Percentiles rank a stretch among this genome's conserved stretches.
These are phyloP conservation scores for Aureobasidium namibiae DNA, from an alignment of 2,329 filamentous ascomycete genomes.

Conservation along the genomic window DNA sequence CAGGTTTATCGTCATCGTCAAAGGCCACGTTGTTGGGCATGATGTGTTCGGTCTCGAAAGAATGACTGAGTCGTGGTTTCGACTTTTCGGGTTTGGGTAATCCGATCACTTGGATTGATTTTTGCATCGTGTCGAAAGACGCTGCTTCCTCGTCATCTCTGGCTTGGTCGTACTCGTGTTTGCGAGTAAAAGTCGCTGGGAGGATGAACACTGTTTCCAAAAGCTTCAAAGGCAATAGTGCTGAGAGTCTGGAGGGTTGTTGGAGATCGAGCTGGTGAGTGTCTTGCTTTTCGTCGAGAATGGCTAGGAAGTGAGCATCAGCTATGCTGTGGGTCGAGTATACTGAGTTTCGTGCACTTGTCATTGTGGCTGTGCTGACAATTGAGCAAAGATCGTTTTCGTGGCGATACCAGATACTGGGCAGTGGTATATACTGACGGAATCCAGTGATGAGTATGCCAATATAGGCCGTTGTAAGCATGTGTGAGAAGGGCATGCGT, in stretches of 20 bases:
- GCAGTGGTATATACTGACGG: not conserved
- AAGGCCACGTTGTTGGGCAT: not conserved
- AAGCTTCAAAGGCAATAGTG: not conserved
- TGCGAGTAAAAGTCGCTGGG: not conserved
- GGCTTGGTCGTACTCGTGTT: not conserved
- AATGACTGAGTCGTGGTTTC: not conserved
- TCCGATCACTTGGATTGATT: not conserved
- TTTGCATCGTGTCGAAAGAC: not conserved
- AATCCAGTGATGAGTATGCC: too few relatives aligned
- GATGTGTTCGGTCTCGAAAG: not conserved
- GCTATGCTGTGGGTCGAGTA: not conserved
- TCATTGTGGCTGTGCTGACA: not conserved
- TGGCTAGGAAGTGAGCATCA: not conserved
- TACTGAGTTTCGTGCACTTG: not conserved
- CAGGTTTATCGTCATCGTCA: not conserved
- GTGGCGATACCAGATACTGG: not conserved
- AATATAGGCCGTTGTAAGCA: slow-evolving; percentile 4
- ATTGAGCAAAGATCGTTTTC: not conserved
- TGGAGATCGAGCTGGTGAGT: not conserved
- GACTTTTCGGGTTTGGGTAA: not conserved
- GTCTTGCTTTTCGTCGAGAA: not conserved
- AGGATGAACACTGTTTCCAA: not conserved
- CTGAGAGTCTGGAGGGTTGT: not conserved
- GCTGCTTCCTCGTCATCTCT: not conserved
- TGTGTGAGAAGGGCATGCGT: too few relatives aligned